A percentile compares a stretch with the other conserved stretches of the same genome.
Evolutionary conservation across 352 stramenopile genomes (phyloP).

Genomic region (Globisporangium megalacanthum): DNA sequence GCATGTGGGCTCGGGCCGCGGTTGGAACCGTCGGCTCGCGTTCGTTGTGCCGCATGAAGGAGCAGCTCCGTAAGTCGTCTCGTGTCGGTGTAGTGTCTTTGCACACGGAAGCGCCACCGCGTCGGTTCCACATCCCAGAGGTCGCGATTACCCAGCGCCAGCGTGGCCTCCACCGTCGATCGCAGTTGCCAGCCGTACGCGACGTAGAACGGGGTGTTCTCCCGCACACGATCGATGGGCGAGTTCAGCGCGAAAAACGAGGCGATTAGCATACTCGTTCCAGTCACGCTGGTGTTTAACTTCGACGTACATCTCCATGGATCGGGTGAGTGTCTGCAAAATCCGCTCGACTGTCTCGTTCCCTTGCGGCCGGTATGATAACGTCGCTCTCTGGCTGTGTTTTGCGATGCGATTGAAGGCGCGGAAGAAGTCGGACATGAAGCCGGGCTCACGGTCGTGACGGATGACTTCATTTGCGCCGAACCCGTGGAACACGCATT

Average conservation of each 20-base stretch:
- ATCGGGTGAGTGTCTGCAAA: too few relatives aligned
- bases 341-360: conserved; percentile 17
- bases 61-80: background rate
- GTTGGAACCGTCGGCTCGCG: background rate
- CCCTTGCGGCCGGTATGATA: conserved; percentile 18
- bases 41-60: background rate
- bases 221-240: too few relatives aligned
- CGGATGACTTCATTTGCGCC: conserved; percentile 16
- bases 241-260: conserved; percentile 21
- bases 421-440: conserved; percentile 22
- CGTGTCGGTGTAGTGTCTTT: conserved; percentile 4
- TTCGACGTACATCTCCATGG: conserved; percentile 16
- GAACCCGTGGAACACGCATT: conserved; percentile 15
- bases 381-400: conserved; percentile 9
- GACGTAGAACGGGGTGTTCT: too few relatives aligned
- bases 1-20: too few relatives aligned
- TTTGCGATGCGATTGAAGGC: conserved; percentile 15
- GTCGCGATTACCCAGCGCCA: background rate
- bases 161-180: conserved; percentile 10
- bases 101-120: conserved; percentile 11
- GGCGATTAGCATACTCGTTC: conserved; percentile 20
- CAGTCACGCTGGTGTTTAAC: conserved; percentile 18
- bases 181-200: background rate
- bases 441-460: conserved; percentile 19
- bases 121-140: background rate